These are phyloP conservation scores for Aspergillus sclerotiicarbonarius DNA, from an alignment of 495 filamentous ascomycete species.

Conservation along the genomic window DNA sequence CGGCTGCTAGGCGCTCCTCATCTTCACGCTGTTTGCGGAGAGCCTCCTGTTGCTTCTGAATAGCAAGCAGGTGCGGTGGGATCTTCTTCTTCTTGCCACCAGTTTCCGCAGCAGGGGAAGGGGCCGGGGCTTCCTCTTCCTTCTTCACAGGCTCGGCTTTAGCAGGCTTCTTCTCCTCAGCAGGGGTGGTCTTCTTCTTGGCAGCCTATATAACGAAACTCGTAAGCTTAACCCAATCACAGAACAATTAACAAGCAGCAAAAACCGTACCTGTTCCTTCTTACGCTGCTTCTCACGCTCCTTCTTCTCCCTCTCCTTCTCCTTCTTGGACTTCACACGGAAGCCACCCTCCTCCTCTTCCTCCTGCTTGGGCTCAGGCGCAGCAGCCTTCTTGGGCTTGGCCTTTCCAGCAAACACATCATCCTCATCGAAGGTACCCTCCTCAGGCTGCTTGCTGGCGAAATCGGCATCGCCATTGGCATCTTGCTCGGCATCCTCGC, in stretches of 20 bases:
- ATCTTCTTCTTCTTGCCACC: conserved; percentile 90
- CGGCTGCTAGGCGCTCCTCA: conserved; percentile 67
- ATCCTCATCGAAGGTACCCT: conserved; percentile 83
- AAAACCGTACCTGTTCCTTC: conserved; percentile 71
- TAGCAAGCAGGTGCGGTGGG: conserved; percentile 70
- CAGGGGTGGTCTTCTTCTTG: conserved; percentile 53
- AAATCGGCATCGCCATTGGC: conserved; percentile 46
- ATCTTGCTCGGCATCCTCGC: conserved; percentile 57
- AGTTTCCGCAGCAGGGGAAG: conserved; percentile 47
- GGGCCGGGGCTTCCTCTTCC: conserved; percentile 35
- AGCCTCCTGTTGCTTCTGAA: conserved; percentile 92
- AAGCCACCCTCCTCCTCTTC: conserved; percentile 61
- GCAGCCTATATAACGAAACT: conserved; percentile 54
- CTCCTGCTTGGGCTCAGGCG: conserved; percentile 31
- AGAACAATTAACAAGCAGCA: conserved; percentile 5
- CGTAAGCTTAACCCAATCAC: neutral
- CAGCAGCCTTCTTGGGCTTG: conserved; percentile 41
- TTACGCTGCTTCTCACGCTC: conserved; percentile 91
- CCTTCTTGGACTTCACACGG: conserved; percentile 85
- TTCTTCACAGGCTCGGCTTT: conserved; percentile 36
- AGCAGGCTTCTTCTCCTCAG: conserved; percentile 20
- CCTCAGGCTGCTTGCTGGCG: conserved; percentile 72
- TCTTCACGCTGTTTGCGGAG: conserved; percentile 74
- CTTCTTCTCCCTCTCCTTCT: conserved; percentile 93
- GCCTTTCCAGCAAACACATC: conserved; percentile 67